Base-by-base conservation (phyloP, 208 protist genomes). In the Trypanosoma conorhini region DNA sequence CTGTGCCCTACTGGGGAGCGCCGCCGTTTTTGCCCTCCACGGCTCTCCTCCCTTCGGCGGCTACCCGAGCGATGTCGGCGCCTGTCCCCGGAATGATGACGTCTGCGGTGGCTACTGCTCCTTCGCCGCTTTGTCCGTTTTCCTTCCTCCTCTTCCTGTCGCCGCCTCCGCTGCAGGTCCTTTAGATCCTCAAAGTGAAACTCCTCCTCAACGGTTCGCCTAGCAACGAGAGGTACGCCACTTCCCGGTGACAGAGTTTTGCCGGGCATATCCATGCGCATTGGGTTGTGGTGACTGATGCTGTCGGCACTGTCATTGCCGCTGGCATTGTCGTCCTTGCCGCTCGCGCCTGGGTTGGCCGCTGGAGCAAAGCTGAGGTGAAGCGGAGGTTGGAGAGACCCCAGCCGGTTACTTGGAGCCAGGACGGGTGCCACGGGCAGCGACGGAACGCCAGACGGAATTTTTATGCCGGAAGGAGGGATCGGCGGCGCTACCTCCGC, bases 161-260 rank as follows among this genome's bases (percentile, higher is more conserved):
- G 62, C 35, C 69, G 57, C 63, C 65, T 59, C 52, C 55, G 54
- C 56, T 70, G 62, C 26, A 76, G 15, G 9, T 76, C 72, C 21
- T 59, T 68, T 22, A 76, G 51, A 35, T 76, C 72, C 24, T 76
- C 72, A 67, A 76, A 76, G 5, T 71, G 57, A 13, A 61, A 67
- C 33, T 71, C 64, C 13, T 76, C 58, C 31, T 67, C 63, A 33
- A 61, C 30, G 0, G 70, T 5, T 5, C 9, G 21, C 42, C 51
- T 31, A 42, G 62, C 52, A 15, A 30, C 17, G 2, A 38, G 19
- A 15, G 70, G 54, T 2, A 28, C 52, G 17, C n/a, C 28, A 42
- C 17, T 24, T 51, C 35, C 60, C 60, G n/a, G 0, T 19, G 44
- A 17, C 67, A 72, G 38, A 19, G 30, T 64, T 1, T 44, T 72